Percentiles rank a stretch among this genome's conserved stretches.
These are phyloP conservation scores for Escallonia herrerae DNA, from an alignment of 129 eudicot species.

Conservation along the genomic window DNA sequence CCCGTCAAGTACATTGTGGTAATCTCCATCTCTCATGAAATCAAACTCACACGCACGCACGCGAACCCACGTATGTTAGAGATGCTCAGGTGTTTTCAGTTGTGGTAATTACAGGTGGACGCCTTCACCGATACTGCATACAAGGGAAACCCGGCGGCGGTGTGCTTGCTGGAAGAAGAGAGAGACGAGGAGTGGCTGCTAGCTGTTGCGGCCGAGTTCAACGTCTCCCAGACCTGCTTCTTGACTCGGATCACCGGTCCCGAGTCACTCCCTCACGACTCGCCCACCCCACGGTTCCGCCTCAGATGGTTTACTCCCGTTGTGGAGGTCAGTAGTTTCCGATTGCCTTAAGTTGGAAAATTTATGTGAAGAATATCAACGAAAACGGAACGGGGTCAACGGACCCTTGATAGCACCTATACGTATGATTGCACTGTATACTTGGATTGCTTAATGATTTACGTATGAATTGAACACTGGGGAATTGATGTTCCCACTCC, in stretches of 20 bases:
- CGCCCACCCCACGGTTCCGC: constrained; percentile 38
- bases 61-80: too few species aligned
- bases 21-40: neutral
- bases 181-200: constrained; percentile 75
- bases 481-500: too few species aligned
- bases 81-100: neutral
- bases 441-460: too few species aligned
- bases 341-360: too few species aligned
- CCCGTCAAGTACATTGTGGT: constrained; percentile 52
- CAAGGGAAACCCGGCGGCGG: constrained; percentile 97
- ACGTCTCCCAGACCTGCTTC: constrained; percentile 65
- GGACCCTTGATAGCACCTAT: too few species aligned
- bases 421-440: too few species aligned
- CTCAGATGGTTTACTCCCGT: constrained; percentile 94
- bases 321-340: constrained; percentile 39
- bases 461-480: too few species aligned
- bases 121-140: constrained; percentile 71
- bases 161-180: constrained; percentile 63
- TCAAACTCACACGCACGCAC: too few species aligned
- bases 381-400: too few species aligned
- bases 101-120: constrained; percentile 37
- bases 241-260: constrained; percentile 35
- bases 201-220: constrained; percentile 78
- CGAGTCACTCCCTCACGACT: neutral
- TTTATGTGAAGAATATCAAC: too few species aligned